Evolutionary conservation across 1,139 yeast genomes (phyloP).

Genomic region (Yamadazyma atmosphaerica): DNA sequence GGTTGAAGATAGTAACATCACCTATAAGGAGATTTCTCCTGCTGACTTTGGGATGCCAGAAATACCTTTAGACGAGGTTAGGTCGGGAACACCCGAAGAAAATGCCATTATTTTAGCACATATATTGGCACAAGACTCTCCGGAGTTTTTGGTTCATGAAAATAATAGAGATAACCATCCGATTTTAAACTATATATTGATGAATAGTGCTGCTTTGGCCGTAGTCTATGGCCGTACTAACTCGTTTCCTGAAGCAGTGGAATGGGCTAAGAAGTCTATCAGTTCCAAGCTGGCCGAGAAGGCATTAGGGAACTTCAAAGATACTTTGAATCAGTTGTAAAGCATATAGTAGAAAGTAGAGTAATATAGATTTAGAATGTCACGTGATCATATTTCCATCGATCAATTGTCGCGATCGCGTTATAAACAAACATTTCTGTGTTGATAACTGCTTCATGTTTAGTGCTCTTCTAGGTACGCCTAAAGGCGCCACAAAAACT

Average conservation of each 20-base stretch:
- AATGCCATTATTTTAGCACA: slow-evolving; percentile 67
- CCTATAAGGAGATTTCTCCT: slow-evolving; percentile 48
- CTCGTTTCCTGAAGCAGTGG: slow-evolving; percentile 77
- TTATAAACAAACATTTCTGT: slow-evolving; percentile 2
- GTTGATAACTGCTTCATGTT: neutral
- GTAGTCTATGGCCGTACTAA: slow-evolving; percentile 69
- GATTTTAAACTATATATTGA: slow-evolving; percentile 77
- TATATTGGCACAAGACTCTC: slow-evolving; percentile 54
- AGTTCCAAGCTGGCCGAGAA: slow-evolving; percentile 61
- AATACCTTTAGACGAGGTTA: slow-evolving; percentile 65
- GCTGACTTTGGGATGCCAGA: slow-evolving; percentile 78
- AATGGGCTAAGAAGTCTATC: slow-evolving; percentile 68
- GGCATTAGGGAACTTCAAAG: slow-evolving; percentile 59
- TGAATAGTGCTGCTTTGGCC: slow-evolving; percentile 87
- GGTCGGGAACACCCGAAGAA: slow-evolving; percentile 83
- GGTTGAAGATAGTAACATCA: slow-evolving; percentile 49
- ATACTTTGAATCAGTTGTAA: too few relatives aligned
- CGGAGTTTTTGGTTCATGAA: slow-evolving; percentile 35
- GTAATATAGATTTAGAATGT: too few relatives aligned
- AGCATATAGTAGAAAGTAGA: neutral
- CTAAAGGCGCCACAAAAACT: slow-evolving; percentile 14
- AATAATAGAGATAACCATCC: slow-evolving; percentile 48
- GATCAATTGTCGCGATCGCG: neutral
- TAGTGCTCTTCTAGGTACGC: slow-evolving; percentile 27
- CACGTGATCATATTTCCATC: too few relatives aligned